These are phyloP conservation scores for Cytospora piceae DNA, from an alignment of 2,329 filamentous ascomycete genomes.

Conservation along the genomic window DNA sequence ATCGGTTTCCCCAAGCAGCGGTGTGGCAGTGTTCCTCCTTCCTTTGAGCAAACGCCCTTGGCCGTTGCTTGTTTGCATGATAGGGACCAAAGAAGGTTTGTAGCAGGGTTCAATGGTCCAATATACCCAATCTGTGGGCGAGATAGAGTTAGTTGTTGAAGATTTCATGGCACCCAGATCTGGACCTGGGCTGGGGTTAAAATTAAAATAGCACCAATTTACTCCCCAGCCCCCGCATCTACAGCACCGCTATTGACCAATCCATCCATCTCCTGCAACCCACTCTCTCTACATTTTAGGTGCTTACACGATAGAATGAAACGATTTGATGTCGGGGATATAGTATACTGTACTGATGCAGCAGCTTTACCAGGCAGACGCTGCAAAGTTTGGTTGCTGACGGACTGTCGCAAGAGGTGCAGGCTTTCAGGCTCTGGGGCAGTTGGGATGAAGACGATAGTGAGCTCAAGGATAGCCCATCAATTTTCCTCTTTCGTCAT, in stretches of 20 bases:
- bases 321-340: not conserved
- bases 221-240: conserved; percentile 11
- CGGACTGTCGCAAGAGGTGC: not conserved
- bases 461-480: not conserved
- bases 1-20: conserved; percentile 21
- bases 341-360: not conserved
- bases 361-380: not conserved
- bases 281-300: not conserved
- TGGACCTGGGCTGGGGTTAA: conserved; percentile 12
- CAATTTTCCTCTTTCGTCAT: conserved; percentile 17
- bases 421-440: not conserved
- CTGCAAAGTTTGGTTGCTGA: not conserved
- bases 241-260: conserved; percentile 18
- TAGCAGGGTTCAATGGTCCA: not conserved
- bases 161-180: not conserved
- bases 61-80: not conserved
- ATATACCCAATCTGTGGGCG: not conserved
- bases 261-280: conserved; percentile 9
- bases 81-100: conserved; percentile 2
- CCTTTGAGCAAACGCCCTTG: conserved; percentile 4
- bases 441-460: not conserved
- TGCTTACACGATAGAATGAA: not conserved
- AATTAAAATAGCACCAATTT: conserved; percentile 26
- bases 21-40: conserved; percentile 29
- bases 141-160: conserved; percentile 6